Evolutionary conservation across 2,329 filamentous ascomycete genomes (phyloP), one percentile per base, ranked within the genome.

Genomic region (Colletotrichum zoysiae): DNA sequence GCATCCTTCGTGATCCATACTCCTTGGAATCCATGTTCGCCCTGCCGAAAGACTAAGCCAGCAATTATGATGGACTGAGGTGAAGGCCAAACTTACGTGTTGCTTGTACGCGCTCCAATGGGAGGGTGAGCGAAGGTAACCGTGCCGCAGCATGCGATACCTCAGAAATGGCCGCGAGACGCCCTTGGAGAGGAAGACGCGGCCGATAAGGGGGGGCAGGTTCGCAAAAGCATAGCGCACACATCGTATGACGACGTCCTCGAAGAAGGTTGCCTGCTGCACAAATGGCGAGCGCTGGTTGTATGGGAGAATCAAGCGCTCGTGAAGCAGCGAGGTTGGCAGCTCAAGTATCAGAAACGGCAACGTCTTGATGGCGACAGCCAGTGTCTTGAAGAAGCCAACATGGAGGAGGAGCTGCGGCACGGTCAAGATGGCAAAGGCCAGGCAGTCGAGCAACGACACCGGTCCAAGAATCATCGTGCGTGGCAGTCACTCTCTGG

Each of bases 171-270:
- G 93, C 61, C 94, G 79, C 1, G 92, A 88, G 12, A 96, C 92
- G 42, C 83, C 80, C 81, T 91, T 94, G 8, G 90, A 92, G 79
- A 96, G 94, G 84, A 96, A 95, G 20, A 95, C 90, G 50, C 91
- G 87, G 6, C 91, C 91, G 35, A 95, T 87, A 44, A 83, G 85
- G 11, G 92, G 86, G 3, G 92, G 91, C 74, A 95, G 89, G 73
- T 89, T 87, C 35, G 90, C 88, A 78, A 95, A 95, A 18, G 92
- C 92, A 84, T 93, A 95, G 65, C 92, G 88, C 46, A 96, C 92
- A 77, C 91, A 94, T 71, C 92, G 88, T 70, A 95, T 87, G 60
- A 95, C 92, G 55, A 94, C 80, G 78, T 95, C 92, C 79, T 95
- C 93, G 77, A 95, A 95, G 1, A 89, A 82, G 3, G 91, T 90